Conservation (phyloP, 1,284 basidiomycete genomes). For the Exobasidium cylindrosporum region DNA sequence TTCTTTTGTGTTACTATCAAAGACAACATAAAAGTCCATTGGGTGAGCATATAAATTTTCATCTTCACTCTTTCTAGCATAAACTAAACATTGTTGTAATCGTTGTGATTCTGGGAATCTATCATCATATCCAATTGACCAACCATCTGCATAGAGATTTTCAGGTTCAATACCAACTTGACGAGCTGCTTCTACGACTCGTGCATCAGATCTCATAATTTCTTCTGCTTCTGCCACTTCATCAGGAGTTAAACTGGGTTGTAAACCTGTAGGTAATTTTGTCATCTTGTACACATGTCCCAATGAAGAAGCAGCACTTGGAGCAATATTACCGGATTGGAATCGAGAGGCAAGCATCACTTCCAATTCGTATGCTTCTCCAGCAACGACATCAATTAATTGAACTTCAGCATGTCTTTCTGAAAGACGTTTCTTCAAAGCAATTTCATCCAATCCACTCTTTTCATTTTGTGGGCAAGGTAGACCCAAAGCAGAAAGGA, state of each 20-base stretch:
- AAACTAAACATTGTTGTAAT: slow-evolving; percentile 34
- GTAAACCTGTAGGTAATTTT: slow-evolving; percentile 66
- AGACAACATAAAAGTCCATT: slow-evolving; percentile 52
- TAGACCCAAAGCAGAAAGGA: neutral
- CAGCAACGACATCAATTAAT: neutral
- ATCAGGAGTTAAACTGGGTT: slow-evolving; percentile 75
- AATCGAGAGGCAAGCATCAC: neutral
- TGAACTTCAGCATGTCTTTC: neutral
- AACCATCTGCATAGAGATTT: slow-evolving; percentile 68
- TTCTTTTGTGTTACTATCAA: slow-evolving; percentile 29
- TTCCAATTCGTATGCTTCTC: neutral
- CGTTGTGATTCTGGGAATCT: slow-evolving; percentile 30
- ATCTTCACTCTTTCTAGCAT: slow-evolving; percentile 33
- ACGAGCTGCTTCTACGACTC: slow-evolving; percentile 68
- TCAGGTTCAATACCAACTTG: slow-evolving; percentile 73
- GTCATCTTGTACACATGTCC: slow-evolving; percentile 47
- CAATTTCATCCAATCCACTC: too few species aligned
- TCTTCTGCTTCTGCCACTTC: slow-evolving; percentile 71
- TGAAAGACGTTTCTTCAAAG: neutral
- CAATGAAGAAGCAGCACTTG: slow-evolving; percentile 8
- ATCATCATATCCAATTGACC: slow-evolving; percentile 38
- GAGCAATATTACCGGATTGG: neutral
- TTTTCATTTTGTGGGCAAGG: neutral
- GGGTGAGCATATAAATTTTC: slow-evolving; percentile 40
- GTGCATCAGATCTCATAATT: slow-evolving; percentile 66